phyloP scores from a whole-genome alignment of 2,329 filamentous ascomycete species.

The Xylariales sp. region DNA sequence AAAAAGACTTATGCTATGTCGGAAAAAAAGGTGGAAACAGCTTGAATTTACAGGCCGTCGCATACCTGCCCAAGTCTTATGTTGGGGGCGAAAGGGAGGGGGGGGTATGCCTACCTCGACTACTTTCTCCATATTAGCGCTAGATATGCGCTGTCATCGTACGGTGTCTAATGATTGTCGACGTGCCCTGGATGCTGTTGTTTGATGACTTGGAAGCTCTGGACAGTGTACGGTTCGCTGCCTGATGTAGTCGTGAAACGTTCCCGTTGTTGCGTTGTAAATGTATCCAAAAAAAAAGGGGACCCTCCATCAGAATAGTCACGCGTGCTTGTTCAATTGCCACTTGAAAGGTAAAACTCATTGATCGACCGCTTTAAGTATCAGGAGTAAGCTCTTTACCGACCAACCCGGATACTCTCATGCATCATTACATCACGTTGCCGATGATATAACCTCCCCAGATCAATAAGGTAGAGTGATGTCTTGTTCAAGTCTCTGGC shows the following conservation, averaged over 20 bases:
- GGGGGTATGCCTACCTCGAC: too few relatives aligned
- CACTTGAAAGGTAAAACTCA: neutral
- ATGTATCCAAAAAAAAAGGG: neutral
- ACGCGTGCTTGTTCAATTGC: neutral
- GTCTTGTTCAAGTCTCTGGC: neutral
- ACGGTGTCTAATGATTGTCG: neutral
- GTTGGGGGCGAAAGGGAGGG: too few relatives aligned
- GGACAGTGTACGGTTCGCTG: too few relatives aligned
- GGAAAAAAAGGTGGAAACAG: neutral
- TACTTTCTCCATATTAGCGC: constrained; percentile 3
- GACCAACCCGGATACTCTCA: neutral
- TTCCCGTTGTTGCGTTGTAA: neutral
- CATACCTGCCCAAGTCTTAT: constrained; percentile 13
- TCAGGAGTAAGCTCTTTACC: constrained; percentile 1
- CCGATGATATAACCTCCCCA: neutral
- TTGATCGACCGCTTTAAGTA: neutral
- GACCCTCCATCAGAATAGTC: neutral
- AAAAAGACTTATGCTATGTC: neutral
- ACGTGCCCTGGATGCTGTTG: neutral
- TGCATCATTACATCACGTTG: constrained; percentile 23
- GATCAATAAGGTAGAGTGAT: neutral
- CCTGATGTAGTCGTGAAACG: neutral
- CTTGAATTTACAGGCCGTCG: neutral
- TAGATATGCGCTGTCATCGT: neutral
- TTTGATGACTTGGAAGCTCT: neutral